Base-by-base conservation (phyloP, 306 rosid species). In the Quercus gilva region DNA sequence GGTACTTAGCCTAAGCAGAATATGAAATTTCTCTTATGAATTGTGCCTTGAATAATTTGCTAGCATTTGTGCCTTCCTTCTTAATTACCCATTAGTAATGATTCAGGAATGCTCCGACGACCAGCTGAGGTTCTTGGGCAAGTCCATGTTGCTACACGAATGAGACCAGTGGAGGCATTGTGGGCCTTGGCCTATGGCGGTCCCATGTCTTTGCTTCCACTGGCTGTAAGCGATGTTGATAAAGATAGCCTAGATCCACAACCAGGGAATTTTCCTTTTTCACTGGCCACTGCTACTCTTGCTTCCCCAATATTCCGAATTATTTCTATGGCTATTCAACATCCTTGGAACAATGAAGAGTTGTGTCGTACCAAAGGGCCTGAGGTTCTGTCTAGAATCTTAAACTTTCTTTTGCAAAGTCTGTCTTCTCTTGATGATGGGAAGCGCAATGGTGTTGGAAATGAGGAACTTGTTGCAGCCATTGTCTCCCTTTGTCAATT, bases 111-210 rank as follows among this genome's bases (percentile, higher is more conserved):
- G 77, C 90, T 87, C 71, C 92, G 98, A 76, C 92, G 99, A 82
- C 98, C 99, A 18, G 99, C 99, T 70, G 99, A 90, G 91, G 94
- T 93, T 74, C 99, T 95, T 73, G 99, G 99, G 82, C 99, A 93
- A 88, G 97, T 95, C 78, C 92, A 95, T 82, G 94, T 93, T 89
- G 97, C 97, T 51, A 85, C 89, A 57, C 86, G 99, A 60, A 88
- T 90, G 89, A 86, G 93, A 59, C 98, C 98, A 12, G 91, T 79
- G 69, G 96, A 90, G 68, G 96, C 97, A 57, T 79, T 95, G 81
- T 95, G 99, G 99, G 99, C 99, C 80, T 87, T 93, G 80, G 92
- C 98, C 43, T 90, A 90, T 79, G 99, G 99, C 14, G 98, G 99
- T 78, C 97, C 98, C 20, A 88, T 95, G 89, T 89, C 99, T 74